These are phyloP conservation scores for Knoxdaviesia capensis DNA, from an alignment of 2,329 filamentous ascomycete species.

Conservation along the genomic window DNA sequence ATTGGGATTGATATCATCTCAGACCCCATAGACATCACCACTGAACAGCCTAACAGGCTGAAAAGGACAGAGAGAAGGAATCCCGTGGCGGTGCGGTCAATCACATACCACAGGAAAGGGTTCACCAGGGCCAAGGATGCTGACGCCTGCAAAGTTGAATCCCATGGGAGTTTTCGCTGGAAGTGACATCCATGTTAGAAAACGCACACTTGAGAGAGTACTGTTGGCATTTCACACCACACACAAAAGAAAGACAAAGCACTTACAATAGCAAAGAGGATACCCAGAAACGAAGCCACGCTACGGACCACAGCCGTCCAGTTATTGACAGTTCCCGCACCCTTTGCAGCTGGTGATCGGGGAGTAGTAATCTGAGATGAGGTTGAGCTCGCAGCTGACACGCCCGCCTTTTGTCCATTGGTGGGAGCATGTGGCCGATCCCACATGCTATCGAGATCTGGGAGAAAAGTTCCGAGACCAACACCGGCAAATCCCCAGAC, in stretches of 20 bases:
- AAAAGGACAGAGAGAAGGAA: constrained; percentile 61
- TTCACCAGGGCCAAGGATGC: constrained; percentile 78
- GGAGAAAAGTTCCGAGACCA: constrained; percentile 56
- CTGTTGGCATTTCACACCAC: too few relatives aligned
- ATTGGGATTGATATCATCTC: constrained; percentile 55
- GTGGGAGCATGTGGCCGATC: constrained; percentile 14
- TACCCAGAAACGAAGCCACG: constrained; percentile 39
- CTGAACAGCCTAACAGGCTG: constrained; percentile 50
- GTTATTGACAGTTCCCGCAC: constrained; percentile 31
- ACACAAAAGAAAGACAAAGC: neutral
- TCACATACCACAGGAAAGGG: constrained; percentile 85
- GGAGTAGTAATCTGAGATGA: neutral
- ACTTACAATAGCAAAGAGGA: constrained; percentile 51
- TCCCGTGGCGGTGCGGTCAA: constrained; percentile 75
- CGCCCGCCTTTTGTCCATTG: constrained; percentile 11
- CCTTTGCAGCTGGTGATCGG: constrained; percentile 6
- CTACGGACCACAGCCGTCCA: constrained; percentile 49
- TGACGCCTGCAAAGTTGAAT: constrained; percentile 84
- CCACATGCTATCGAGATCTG: constrained; percentile 67
- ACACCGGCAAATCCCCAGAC: constrained; percentile 74
- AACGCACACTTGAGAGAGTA: too few relatives aligned
- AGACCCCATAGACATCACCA: constrained; percentile 57
- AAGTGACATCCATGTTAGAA: neutral
- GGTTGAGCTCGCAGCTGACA: neutral
- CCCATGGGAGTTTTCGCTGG: constrained; percentile 77